phyloP scores from a whole-genome alignment of 768 basidiomycete genomes.

The Mycena pura region DNA sequence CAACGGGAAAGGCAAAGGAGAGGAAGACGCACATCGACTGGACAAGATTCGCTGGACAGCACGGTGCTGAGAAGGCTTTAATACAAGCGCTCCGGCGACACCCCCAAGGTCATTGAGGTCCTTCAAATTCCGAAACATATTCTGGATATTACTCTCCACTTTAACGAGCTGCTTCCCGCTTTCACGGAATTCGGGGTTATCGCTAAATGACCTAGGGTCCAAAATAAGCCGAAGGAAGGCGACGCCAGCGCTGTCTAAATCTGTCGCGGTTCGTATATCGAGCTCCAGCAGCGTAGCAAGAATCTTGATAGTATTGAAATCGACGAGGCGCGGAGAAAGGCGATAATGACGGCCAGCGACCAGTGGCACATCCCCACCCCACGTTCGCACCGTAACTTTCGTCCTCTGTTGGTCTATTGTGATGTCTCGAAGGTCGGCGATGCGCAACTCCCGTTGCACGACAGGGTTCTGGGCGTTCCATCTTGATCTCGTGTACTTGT shows the following conservation, averaged over 20 bases:
- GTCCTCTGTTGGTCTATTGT: conserved; percentile 38
- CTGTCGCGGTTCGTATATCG: conserved; percentile 44
- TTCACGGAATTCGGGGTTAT: conserved; percentile 24
- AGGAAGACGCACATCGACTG: conserved; percentile 35
- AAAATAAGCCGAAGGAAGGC: conserved; percentile 54
- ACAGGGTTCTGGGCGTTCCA: conserved; percentile 47
- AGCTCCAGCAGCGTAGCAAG: conserved; percentile 53
- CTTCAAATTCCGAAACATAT: conserved; percentile 46
- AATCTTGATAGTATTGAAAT: conserved; percentile 58
- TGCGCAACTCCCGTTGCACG: conserved; percentile 45
- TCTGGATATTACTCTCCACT: conserved; percentile 46
- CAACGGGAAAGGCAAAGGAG: background rate
- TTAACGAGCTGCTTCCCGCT: conserved; percentile 37
- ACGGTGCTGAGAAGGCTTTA: conserved; percentile 54
- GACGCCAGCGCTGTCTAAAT: conserved; percentile 24
- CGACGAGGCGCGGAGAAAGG: conserved; percentile 56
- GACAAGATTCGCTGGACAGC: conserved; percentile 52
- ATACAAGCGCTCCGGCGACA: conserved; percentile 45
- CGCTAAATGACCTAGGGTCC: conserved; percentile 48
- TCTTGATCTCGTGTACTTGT: conserved; percentile 40
- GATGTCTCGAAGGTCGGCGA: conserved; percentile 53
- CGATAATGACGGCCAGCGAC: conserved; percentile 46
- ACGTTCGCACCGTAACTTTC: conserved; percentile 46
- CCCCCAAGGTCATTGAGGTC: conserved; percentile 37
- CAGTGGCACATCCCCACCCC: conserved; percentile 41